Evolutionary conservation across 2,329 filamentous ascomycete genomes (phyloP).

Genomic region (Fusarium denticulatum): DNA sequence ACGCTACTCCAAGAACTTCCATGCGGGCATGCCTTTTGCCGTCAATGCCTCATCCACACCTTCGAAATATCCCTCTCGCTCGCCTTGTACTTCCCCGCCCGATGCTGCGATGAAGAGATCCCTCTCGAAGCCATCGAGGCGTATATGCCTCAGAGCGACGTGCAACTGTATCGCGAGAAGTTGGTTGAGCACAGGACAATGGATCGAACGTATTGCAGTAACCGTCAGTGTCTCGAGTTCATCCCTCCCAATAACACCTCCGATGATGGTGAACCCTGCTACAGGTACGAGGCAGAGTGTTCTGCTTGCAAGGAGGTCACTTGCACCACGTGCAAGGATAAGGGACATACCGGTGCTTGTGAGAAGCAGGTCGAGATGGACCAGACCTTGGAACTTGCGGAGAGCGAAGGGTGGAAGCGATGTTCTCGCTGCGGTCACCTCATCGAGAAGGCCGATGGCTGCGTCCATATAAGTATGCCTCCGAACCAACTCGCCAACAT

Average conservation of each 20-base stretch:
- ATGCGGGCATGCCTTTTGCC: conserved; percentile 62
- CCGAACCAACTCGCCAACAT: neutral
- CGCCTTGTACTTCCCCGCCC: conserved; percentile 63
- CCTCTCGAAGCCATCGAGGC: conserved; percentile 44
- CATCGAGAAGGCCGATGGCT: conserved; percentile 60
- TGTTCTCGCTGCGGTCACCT: conserved; percentile 57
- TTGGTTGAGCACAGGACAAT: neutral
- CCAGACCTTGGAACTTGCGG: conserved; percentile 53
- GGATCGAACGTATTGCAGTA: conserved; percentile 62
- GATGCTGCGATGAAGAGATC: conserved; percentile 59
- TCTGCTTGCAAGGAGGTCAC: conserved; percentile 34
- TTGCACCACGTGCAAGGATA: conserved; percentile 60
- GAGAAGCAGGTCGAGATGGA: conserved; percentile 53
- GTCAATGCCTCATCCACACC: conserved; percentile 54
- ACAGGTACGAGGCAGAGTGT: neutral
- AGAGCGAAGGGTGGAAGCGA: conserved; percentile 58
- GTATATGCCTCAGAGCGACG: conserved; percentile 46
- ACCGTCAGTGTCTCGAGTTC: conserved; percentile 56
- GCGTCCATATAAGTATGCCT: conserved; percentile 64
- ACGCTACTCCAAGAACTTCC: conserved; percentile 10
- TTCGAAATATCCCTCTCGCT: conserved; percentile 55
- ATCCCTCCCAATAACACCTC: conserved; percentile 45
- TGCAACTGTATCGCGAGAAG: neutral
- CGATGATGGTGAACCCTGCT: neutral
- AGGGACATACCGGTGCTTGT: conserved; percentile 59